These are phyloP conservation scores for Colletotrichum scovillei DNA, from an alignment of 2,329 filamentous ascomycete genomes.

Conservation along the genomic window DNA sequence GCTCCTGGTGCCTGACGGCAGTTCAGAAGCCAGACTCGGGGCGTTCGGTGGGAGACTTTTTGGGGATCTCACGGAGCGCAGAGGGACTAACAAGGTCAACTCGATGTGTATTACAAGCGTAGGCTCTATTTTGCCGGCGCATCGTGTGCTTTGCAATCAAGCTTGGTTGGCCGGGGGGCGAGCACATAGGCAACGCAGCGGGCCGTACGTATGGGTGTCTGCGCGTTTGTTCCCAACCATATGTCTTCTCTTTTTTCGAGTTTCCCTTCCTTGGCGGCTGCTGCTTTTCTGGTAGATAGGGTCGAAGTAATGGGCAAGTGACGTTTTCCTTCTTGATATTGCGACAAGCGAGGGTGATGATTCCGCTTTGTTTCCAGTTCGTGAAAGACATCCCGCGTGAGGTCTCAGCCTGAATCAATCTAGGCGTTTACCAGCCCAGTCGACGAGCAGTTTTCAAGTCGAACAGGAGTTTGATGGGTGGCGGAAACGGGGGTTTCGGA, in stretches of 20 bases:
- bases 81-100: constrained; percentile 2
- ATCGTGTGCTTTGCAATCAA: constrained; percentile 28
- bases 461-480: background rate
- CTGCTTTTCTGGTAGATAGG: constrained; percentile 32
- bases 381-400: background rate
- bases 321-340: constrained; percentile 13
- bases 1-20: background rate
- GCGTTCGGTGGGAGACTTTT: background rate
- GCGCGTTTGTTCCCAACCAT: background rate
- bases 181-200: constrained; percentile 6
- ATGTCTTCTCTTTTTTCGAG: background rate
- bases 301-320: constrained; percentile 34
- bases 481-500: background rate
- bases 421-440: background rate
- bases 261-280: constrained; percentile 10
- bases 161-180: constrained; percentile 5
- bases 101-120: constrained; percentile 13
- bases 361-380: background rate
- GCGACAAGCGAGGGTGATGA: background rate
- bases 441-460: background rate
- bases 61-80: background rate
- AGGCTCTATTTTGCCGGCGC: constrained; percentile 18
- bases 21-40: background rate
- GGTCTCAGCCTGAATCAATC: no score
- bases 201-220: background rate